phyloP scores from a whole-genome alignment of 352 stramenopile genomes.

The Pythium rishiriense region DNA sequence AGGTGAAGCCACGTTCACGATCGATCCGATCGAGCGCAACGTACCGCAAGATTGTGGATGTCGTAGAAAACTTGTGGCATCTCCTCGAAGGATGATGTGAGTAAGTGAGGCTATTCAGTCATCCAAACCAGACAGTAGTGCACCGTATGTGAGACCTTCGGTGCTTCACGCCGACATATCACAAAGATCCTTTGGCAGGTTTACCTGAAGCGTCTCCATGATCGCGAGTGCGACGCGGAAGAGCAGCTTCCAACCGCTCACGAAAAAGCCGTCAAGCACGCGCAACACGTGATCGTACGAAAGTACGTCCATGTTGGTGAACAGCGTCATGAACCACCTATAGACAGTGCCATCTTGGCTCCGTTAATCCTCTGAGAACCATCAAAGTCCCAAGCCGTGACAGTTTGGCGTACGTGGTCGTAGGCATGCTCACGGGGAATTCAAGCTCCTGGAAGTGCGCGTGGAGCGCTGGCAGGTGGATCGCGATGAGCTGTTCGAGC shows the following conservation, averaged over 20 bases:
- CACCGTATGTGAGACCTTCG: neutral
- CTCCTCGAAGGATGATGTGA: constrained; percentile 64
- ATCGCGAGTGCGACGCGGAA: constrained; percentile 66
- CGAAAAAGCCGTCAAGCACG: constrained; percentile 66
- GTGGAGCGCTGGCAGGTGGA: constrained; percentile 42
- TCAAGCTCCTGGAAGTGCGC: constrained; percentile 55
- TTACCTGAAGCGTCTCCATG: constrained; percentile 51
- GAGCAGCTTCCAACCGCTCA: constrained; percentile 73
- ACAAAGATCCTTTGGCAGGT: too few relatives aligned
- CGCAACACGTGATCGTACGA: constrained; percentile 58
- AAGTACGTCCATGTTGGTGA: constrained; percentile 73
- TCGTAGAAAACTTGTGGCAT: constrained; percentile 80
- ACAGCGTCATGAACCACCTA: constrained; percentile 86
- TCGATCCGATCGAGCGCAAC: constrained; percentile 2
- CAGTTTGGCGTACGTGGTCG: constrained; percentile 55
- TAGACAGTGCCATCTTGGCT: neutral
- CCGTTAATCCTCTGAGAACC: neutral
- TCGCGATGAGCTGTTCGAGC: constrained; percentile 50
- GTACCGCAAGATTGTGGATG: constrained; percentile 58
- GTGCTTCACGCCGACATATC: too few relatives aligned
- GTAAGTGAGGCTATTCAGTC: constrained; percentile 41
- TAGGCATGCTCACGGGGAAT: constrained; percentile 70
- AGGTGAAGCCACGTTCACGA: too few relatives aligned
- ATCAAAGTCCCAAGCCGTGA: too few relatives aligned
- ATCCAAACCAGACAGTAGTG: neutral